Evolutionary conservation across 257 asterid species (phyloP).

Genomic region (Misopates orontium): DNA sequence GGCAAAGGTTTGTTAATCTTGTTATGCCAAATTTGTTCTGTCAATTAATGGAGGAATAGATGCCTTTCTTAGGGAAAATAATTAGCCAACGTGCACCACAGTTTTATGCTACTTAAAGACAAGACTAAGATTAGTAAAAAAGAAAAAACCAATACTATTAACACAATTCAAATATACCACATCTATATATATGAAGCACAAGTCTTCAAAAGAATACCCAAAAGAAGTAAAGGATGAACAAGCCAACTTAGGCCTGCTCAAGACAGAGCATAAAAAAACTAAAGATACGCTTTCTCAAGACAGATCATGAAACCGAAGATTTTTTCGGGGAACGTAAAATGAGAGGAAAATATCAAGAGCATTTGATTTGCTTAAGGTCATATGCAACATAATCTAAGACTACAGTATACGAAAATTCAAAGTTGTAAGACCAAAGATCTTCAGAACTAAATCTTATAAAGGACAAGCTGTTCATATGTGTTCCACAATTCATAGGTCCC

Average conservation of each 20-base stretch:
- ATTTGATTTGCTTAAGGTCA: not conserved
- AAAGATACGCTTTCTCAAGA: not conserved
- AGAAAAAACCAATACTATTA: not conserved
- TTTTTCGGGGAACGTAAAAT: not conserved
- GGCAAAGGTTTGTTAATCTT: not conserved
- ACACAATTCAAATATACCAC: not conserved
- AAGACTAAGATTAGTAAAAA: not conserved
- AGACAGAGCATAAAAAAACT: not conserved
- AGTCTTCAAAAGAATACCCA: no score
- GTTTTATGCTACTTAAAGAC: not conserved
- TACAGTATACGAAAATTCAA: not conserved
- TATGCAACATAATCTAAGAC: not conserved
- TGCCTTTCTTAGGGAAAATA: not conserved
- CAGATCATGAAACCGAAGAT: no score
- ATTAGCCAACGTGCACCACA: not conserved
- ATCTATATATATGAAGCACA: not conserved
- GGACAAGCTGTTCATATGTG: no score
- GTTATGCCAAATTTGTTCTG: not conserved
- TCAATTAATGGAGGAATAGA: not conserved
- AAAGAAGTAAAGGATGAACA: not conserved
- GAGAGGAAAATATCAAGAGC: not conserved
- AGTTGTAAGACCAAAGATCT: not conserved
- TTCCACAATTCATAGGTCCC: no score
- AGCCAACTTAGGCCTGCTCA: conserved; percentile 1
- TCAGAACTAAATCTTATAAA: not conserved